Base-by-base conservation (phyloP, 768 basidiomycete species). In the Pleurotus salmoneostramineus region DNA sequence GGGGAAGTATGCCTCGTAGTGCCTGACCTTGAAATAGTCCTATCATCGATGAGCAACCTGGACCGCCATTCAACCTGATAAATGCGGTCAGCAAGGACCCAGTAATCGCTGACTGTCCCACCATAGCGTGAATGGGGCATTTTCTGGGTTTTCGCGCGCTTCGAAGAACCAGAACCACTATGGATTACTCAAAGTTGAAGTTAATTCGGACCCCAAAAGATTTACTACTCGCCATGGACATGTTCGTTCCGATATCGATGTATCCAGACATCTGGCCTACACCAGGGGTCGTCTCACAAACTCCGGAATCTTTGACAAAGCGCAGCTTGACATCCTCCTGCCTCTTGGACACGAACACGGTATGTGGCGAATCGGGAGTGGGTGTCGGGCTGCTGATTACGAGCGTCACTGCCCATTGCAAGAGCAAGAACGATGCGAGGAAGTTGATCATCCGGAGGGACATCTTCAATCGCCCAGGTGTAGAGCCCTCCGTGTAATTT, bases 161-260 rank as follows among this genome's bases (percentile, higher is more conserved):
- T 84, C 87, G 55, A 88, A 89, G 68, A 87, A 88, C 84, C 86
- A 88, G 64, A 88, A 88, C 84, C 83, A 88, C 85, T 86, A 55
- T n/a, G 55, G 3, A 34, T 56, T 37, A 35, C 33, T n/a, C 14
- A 42, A 40, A 6, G n/a, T 40, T 27, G 27, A 7, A 6, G 8
- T 21, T 15, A 50, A 12, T 14, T 36, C 4, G 10, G 36, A 34
- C 37, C n/a, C 15, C 21, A 34, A 3, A 14, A 45, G 21, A 27
- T 27, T 27, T 27, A 27, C 21, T 2, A 61, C 72, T 58, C 47
- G 84, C 83, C 80, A 83, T 81, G 0, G 82, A 83, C 78, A 82
- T 84, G 52, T 83, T 79, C 10, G 63, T 71, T 7, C 78, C 82
- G 31, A 88, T 69, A 40, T 85, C 79, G 5, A 84, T 71, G 64